Evolutionary conservation across 306 rosid species (phyloP).

Genomic region (Geum urbanum): DNA sequence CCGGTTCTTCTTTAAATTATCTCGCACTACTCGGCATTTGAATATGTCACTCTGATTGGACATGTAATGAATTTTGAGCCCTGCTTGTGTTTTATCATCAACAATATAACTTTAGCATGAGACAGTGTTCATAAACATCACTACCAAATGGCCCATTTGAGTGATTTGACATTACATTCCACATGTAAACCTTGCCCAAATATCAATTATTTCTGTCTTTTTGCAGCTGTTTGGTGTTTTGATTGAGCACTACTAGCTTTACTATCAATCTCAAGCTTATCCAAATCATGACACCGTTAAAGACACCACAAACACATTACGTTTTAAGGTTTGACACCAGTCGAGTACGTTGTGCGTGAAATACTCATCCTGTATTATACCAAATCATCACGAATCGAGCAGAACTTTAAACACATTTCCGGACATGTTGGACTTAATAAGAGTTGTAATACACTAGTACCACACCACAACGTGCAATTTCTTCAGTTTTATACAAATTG

Average conservation of each 20-base stretch:
- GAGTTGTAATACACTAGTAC: too few relatives aligned
- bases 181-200: background rate
- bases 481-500: too few relatives aligned
- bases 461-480: too few relatives aligned
- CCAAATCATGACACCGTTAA: background rate
- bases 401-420: too few relatives aligned
- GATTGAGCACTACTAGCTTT: background rate
- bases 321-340: too few relatives aligned
- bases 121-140: background rate
- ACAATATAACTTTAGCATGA: background rate
- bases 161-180: background rate
- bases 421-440: too few relatives aligned
- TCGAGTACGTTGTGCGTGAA: too few relatives aligned
- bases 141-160: background rate
- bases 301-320: too few relatives aligned
- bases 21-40: background rate
- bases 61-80: background rate
- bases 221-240: background rate
- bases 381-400: too few relatives aligned
- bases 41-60: background rate
- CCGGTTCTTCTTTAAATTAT: background rate
- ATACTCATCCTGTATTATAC: too few relatives aligned
- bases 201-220: background rate
- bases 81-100: background rate
- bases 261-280: background rate